Conservation (phyloP, 2,329 filamentous ascomycete genomes). For the Pestalotiopsis sp. region DNA sequence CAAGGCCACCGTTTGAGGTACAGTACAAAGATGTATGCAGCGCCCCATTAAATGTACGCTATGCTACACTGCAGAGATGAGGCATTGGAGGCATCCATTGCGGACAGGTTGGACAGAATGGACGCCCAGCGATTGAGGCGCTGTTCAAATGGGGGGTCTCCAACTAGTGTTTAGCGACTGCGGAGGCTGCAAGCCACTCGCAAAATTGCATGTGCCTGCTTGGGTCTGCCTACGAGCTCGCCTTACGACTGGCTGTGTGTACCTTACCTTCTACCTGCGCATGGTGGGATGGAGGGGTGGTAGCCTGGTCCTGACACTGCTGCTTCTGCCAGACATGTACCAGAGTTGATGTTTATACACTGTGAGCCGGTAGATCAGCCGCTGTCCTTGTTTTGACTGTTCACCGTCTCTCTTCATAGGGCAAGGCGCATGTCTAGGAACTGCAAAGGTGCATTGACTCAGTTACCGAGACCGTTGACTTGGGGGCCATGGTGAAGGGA, state of each 20-base stretch:
- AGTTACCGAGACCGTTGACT: not conserved
- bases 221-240: not conserved
- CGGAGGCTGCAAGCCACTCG: not conserved
- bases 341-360: not conserved
- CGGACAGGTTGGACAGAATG: not conserved
- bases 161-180: not conserved
- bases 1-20: not conserved
- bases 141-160: not conserved
- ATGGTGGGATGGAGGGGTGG: not conserved
- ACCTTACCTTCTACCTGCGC: not conserved
- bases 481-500: constrained; percentile 7
- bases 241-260: not conserved
- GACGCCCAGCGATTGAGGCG: not conserved
- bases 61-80: not conserved
- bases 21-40: not conserved
- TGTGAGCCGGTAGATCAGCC: not conserved
- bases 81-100: not conserved
- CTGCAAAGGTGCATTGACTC: not conserved
- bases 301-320: not conserved
- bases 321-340: not conserved
- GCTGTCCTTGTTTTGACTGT: not conserved
- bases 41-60: not conserved
- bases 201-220: constrained; percentile 6
- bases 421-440: not conserved
- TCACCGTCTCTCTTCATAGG: not conserved